Conservation (phyloP, 129 eudicot genomes). For the Dittrichia graveolens region DNA sequence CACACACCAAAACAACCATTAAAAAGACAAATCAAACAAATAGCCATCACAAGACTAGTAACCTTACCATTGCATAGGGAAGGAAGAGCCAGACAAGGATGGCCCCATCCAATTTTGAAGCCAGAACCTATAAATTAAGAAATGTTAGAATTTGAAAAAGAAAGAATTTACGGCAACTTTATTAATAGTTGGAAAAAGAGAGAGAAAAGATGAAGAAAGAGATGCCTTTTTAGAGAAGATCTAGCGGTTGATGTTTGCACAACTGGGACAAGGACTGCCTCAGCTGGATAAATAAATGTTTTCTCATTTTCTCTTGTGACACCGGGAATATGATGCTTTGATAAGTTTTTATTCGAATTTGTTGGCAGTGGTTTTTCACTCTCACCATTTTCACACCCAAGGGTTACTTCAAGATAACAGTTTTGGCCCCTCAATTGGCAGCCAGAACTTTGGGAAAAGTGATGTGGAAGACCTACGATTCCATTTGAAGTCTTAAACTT, state of each 20-base stretch:
- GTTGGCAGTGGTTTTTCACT: constrained; percentile 49
- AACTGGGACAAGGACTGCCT: constrained; percentile 91
- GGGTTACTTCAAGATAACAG: constrained; percentile 85
- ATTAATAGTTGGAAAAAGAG: background rate
- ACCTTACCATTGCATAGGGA: constrained; percentile 77
- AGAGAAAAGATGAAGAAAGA: constrained; percentile 3
- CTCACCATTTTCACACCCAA: constrained; percentile 57
- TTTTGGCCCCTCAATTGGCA: constrained; percentile 75
- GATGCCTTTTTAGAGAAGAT: constrained; percentile 81
- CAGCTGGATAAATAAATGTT: constrained; percentile 86
- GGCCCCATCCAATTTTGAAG: constrained; percentile 97
- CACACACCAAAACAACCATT: constrained; percentile 18
- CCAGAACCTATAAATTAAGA: constrained; percentile 74
- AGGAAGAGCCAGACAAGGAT: constrained; percentile 65
- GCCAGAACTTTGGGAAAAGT: constrained; percentile 64
- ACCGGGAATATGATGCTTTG: constrained; percentile 45
- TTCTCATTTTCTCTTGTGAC: constrained; percentile 50
- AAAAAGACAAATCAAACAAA: background rate
- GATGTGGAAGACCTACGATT: constrained; percentile 65
- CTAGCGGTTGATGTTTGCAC: constrained; percentile 86
- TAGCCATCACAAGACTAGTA: constrained; percentile 11
- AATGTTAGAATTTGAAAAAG: background rate
- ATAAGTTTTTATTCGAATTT: constrained; percentile 39
- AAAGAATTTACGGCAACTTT: background rate
- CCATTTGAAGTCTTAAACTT: constrained; percentile 69